Evolutionary conservation across 2,329 filamentous ascomycete species (phyloP).

Genomic region (Byssochlamys sp.): DNA sequence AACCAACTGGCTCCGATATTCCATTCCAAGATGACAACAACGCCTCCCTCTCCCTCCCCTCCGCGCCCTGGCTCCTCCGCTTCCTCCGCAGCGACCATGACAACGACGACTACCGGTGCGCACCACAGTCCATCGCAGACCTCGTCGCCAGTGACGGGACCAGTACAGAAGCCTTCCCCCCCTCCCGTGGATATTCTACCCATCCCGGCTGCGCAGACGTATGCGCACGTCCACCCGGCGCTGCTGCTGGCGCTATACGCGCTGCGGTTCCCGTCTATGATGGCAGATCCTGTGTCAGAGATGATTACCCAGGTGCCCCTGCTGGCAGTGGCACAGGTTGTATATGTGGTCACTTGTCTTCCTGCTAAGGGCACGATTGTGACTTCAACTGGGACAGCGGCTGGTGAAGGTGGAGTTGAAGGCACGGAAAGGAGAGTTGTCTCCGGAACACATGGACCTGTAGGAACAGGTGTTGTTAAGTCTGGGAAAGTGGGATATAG

Average conservation of each 20-base stretch:
- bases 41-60: conserved; percentile 6
- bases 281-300: conserved; percentile 58
- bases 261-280: conserved; percentile 55
- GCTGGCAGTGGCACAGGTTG: conserved; percentile 54
- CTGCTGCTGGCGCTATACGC: conserved; percentile 57
- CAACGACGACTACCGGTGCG: conserved; percentile 6
- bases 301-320: conserved; percentile 54
- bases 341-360: conserved; percentile 50
- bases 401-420: background rate
- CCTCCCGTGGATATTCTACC: conserved; percentile 40
- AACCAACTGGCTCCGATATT: background rate
- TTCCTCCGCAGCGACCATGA: conserved; percentile 7
- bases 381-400: background rate
- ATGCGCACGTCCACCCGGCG: conserved; percentile 59
- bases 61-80: conserved; percentile 1
- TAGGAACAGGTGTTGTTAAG: background rate
- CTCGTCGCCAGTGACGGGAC: conserved; percentile 5
- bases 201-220: conserved; percentile 41
- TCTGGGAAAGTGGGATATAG: conserved; percentile 12
- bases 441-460: background rate
- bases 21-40: conserved; percentile 4
- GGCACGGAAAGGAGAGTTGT: conserved; percentile 1
- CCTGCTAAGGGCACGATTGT: conserved; percentile 39
- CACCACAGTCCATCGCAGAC: conserved; percentile 6
- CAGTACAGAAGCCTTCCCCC: conserved; percentile 14